Evolutionary conservation across 1,284 basidiomycete genomes (phyloP).

Genomic region (Cronartium quercuum): DNA sequence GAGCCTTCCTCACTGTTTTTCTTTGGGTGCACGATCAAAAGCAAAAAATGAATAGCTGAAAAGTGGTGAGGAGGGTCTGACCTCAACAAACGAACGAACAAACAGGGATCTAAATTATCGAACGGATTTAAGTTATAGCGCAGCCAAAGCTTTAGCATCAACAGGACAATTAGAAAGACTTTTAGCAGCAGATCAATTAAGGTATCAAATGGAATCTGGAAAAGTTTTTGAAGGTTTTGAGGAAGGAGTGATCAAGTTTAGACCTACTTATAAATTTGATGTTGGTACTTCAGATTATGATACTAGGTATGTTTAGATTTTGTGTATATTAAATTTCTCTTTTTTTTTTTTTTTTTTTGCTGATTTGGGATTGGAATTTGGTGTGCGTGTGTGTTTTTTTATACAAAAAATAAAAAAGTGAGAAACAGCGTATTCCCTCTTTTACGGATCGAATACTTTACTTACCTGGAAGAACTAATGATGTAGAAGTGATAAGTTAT

Average conservation of each 20-base stretch:
- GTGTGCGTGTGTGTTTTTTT: too few species aligned
- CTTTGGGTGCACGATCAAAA: background rate
- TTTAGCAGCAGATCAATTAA: slow-evolving; percentile 16
- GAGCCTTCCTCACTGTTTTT: background rate
- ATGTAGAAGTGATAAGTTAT: slow-evolving; percentile 25
- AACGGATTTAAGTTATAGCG: slow-evolving; percentile 5
- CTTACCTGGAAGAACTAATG: slow-evolving; percentile 19
- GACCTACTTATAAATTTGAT: slow-evolving; percentile 37
- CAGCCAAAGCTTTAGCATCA: slow-evolving; percentile 19
- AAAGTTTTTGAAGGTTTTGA: slow-evolving; percentile 26
- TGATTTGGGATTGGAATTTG: too few species aligned
- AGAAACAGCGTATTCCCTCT: slow-evolving; percentile 30
- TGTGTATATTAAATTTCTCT: too few species aligned
- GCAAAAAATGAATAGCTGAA: background rate
- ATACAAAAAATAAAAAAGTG: background rate
- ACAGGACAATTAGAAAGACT: background rate
- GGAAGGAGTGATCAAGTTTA: slow-evolving; percentile 14
- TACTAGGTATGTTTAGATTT: slow-evolving; percentile 21
- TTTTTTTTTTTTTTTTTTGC: background rate
- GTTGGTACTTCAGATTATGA: slow-evolving; percentile 24
- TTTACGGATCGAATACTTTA: slow-evolving; percentile 32
- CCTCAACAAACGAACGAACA: background rate
- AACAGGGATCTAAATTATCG: slow-evolving; percentile 35
- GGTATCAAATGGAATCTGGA: slow-evolving; percentile 27
- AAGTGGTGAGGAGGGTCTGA: background rate